Percentiles rank a stretch among this genome's conserved stretches.
phyloP scores from a whole-genome alignment of 441 rosid species.

The Euphorbia corollata region DNA sequence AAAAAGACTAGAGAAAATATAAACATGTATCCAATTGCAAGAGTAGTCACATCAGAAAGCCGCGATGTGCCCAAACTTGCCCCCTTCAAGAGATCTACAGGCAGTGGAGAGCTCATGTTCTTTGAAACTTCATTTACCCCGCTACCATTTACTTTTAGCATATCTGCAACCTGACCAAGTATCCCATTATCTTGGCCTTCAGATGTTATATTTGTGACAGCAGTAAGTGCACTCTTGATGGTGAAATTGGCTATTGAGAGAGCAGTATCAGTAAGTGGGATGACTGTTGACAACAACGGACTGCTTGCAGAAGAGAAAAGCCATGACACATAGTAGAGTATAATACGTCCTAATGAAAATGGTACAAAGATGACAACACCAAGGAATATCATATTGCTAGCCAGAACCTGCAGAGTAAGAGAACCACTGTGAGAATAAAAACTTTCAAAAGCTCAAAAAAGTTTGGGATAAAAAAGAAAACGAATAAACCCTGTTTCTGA shows the following conservation, averaged over 20 bases:
- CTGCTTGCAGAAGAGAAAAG: constrained; percentile 72
- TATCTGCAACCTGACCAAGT: constrained; percentile 55
- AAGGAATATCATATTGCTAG: constrained; percentile 98
- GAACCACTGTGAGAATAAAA: constrained; percentile 10
- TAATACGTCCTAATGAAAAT: constrained; percentile 77
- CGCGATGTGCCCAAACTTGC: constrained; percentile 58
- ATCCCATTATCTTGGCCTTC: constrained; percentile 54
- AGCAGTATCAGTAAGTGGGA: constrained; percentile 62
- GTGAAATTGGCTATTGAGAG: constrained; percentile 67
- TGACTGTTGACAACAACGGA: constrained; percentile 53
- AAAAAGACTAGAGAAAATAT: constrained; percentile 62
- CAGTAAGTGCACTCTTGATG: constrained; percentile 60
- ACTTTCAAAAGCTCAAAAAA: neutral
- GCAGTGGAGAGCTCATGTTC: constrained; percentile 42
- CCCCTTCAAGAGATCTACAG: constrained; percentile 56
- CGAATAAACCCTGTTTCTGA: neutral
- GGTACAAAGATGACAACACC: constrained; percentile 89
- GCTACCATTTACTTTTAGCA: constrained; percentile 57
- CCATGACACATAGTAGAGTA: constrained; percentile 65
- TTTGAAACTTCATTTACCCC: constrained; percentile 48
- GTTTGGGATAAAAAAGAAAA: neutral
- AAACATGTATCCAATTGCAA: constrained; percentile 83
- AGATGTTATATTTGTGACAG: constrained; percentile 69
- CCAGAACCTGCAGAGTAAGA: constrained; percentile 65
- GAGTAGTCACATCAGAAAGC: constrained; percentile 90